Base-by-base conservation (phyloP, 345 rosid genomes). In the Geranium brycei region DNA sequence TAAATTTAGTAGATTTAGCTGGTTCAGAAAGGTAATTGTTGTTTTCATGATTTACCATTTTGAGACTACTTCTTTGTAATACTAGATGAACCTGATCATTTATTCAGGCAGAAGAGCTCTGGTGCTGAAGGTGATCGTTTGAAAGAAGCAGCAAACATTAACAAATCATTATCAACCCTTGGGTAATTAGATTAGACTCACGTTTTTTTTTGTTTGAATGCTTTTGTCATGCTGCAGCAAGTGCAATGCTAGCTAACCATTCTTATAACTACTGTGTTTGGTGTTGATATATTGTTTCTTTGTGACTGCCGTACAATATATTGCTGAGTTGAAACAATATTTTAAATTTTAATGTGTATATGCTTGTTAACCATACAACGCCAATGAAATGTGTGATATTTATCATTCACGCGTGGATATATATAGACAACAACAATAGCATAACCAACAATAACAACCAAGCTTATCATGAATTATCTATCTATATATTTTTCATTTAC, bases 91-190 rank as follows among this genome's bases (percentile, higher is more conserved):
- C 59, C 65, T 60, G 67, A 66, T 62, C 62, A 69, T 30, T 65
- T 17, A 31, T 73, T 31, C 75, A 89, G 98, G 83, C 98, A 92
- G 81, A 92, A 92, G 80, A 87, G 89, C 80, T 85, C 98, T 17
- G 96, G 95, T 35, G 98, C 98, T 7, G 98, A 89, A 82, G 96
- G 98, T 18, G 96, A 85, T 69, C 98, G 98, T 67, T 75, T 92
- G 75, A 92, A 86, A 80, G 98, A 92, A 84, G 96, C 96, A 71
- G 98, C 91, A 78, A 89, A 84, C 67, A 92, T 92, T 68, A 92
- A 89, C 78, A 89, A 82, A 80, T 92, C 98, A 60, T 74, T 92
- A 62, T 92, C 98, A 62, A 87, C 96, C 70, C 85, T 89, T 30
- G 96, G 98, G 98, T 92, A 87, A 80, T 65, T 66, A 58, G 30